Base-by-base conservation (phyloP, 306 rosid species). In the Cucurbita moschata region DNA sequence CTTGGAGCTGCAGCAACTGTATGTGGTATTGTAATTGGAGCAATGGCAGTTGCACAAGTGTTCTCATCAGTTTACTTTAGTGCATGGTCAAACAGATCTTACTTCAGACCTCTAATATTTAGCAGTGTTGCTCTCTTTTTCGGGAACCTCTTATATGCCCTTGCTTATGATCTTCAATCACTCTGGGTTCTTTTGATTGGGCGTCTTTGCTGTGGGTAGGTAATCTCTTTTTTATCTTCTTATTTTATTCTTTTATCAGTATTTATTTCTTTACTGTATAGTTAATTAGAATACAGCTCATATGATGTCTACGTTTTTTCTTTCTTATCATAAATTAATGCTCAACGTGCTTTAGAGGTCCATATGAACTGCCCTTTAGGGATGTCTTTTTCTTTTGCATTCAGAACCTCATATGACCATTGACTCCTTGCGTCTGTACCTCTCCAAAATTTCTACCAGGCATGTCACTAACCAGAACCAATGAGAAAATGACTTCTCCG, bases 1-100 rank as follows among this genome's bases (percentile, higher is more conserved):
- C 96, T 95, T 71, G 99, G 99, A 75, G 99, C 99, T 15, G 96
- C 97, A 7, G 96, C 99, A 53, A 95, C 99, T 21, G 96, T 95
- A 81, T 95, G 99, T 79, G 99, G 97, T 75, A 80, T 95, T 39
- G 96, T 95, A 30, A 95, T 95, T 71, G 99, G 99, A 64, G 89
- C 97, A 53, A 95, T 95, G 99, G 99, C 99, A 72, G 91, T 95
- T 77, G 99, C 99, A 8, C 99, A 95, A 77, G 88, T 95, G 80
- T 91, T 95, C 82, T 91, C 97, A 59, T 95, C 97, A 0, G 99
- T 95, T 82, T 95, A 95, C 80, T 95, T 95, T 76, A 95, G 99
- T 79, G 97, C 99, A 7, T 95, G 99, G 99, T 95, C 99, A 80
- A 95, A 95, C 81, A 89, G 69, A 80, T 91, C 99, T 14, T 91